Percentiles rank a stretch among this genome's conserved stretches.
These are phyloP conservation scores for Globisporangium recalcitrans DNA, from an alignment of 352 stramenopile species.

Conservation along the genomic window DNA sequence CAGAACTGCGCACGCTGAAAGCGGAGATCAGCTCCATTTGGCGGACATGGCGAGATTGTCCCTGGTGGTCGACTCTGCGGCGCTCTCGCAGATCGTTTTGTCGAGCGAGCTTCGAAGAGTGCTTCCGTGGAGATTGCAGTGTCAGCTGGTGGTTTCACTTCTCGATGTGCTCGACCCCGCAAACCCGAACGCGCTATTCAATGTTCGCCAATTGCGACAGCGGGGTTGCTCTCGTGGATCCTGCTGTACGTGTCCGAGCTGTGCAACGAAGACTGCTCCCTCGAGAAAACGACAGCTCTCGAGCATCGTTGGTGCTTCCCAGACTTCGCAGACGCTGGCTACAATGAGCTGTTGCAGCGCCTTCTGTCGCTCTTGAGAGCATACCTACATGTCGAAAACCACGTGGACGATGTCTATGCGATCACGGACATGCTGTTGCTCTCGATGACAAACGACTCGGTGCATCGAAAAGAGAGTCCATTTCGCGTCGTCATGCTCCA, in stretches of 20 bases:
- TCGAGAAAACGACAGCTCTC: conserved; percentile 24
- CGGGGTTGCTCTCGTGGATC: conserved; percentile 49
- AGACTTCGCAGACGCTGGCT: conserved; percentile 27
- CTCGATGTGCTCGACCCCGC: conserved; percentile 33
- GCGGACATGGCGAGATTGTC: conserved; percentile 12
- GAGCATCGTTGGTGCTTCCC: conserved; percentile 54
- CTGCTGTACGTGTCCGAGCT: conserved; percentile 52
- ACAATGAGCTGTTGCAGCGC: conserved; percentile 47
- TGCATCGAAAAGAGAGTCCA: conserved; percentile 24
- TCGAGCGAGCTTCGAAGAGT: conserved; percentile 35
- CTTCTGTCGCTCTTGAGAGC: conserved; percentile 34
- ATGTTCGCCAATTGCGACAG: conserved; percentile 57
- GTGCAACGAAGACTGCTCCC: conserved; percentile 30
- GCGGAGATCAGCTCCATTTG: not conserved
- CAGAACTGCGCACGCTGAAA: not conserved
- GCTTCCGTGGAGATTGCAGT: conserved; percentile 38
- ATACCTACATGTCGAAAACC: conserved; percentile 55
- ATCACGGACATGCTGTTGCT: conserved; percentile 47
- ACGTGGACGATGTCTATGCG: conserved; percentile 41
- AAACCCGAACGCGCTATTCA: conserved; percentile 78
- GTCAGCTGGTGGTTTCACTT: conserved; percentile 46
- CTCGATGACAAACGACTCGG: conserved; percentile 31
- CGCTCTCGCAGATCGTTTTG: conserved; percentile 53
- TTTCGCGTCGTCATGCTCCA: conserved; percentile 44
- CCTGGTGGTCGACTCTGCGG: conserved; percentile 48